phyloP scores from a whole-genome alignment of 768 basidiomycete genomes.

The Flagelloscypha sp. region DNA sequence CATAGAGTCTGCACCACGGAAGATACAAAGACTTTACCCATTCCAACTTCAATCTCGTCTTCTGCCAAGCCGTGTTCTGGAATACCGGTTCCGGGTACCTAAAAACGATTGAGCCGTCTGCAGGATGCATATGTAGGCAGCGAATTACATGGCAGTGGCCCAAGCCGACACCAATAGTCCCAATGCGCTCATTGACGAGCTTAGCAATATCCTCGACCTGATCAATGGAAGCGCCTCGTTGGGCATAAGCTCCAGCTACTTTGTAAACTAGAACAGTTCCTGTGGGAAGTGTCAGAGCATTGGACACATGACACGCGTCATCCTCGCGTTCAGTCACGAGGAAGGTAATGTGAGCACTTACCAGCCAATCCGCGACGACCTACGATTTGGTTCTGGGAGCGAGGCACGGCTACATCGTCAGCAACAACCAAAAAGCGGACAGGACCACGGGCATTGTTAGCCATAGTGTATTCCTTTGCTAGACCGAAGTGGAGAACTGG shows the following conservation, averaged over 20 bases:
- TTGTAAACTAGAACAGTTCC: constrained; percentile 85
- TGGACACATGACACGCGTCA: neutral
- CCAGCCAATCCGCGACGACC: too few species aligned
- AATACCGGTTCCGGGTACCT: constrained; percentile 75
- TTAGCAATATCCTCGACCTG: constrained; percentile 61
- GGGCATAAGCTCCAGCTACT: constrained; percentile 77
- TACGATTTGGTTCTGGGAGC: constrained; percentile 73
- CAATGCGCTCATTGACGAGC: constrained; percentile 58
- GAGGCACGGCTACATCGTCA: constrained; percentile 85
- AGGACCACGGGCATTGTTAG: constrained; percentile 57
- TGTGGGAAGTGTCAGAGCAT: constrained; percentile 25
- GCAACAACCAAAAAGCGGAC: constrained; percentile 78
- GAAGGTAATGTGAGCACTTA: constrained; percentile 32
- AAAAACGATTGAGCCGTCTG: neutral
- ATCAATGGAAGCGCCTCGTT: constrained; percentile 56
- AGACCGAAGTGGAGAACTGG: constrained; percentile 89
- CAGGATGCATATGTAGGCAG: neutral
- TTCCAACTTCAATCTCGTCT: constrained; percentile 78
- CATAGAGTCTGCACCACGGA: too few species aligned
- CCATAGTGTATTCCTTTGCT: constrained; percentile 77
- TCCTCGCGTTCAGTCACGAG: neutral
- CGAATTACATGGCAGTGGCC: constrained; percentile 77
- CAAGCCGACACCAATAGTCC: constrained; percentile 78
- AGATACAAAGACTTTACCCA: too few species aligned
- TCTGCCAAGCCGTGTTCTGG: constrained; percentile 44